Evolutionary conservation across 2,329 filamentous ascomycete species (phyloP).

Genomic region (Verticillium nubilum): DNA sequence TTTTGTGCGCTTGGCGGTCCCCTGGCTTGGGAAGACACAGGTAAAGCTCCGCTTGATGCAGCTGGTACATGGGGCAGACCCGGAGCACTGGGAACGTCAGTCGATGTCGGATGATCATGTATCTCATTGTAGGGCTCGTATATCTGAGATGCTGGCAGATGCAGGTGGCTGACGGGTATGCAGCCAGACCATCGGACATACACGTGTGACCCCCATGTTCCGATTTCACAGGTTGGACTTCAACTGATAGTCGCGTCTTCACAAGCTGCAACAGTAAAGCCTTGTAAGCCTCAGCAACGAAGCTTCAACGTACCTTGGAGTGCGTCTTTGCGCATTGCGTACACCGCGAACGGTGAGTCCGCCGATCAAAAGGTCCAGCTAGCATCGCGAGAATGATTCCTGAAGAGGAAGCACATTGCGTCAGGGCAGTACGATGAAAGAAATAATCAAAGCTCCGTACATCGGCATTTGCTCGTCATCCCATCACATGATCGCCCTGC

Average conservation of each 20-base stretch:
- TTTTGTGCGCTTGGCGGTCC: background rate
- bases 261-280: too few species aligned
- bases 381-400: conserved; percentile 14
- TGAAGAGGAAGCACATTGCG: background rate
- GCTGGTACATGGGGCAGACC: conserved; percentile 21
- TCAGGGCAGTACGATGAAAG: background rate
- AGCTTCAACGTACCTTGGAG: conserved; percentile 23
- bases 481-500: background rate
- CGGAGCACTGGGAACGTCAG: conserved; percentile 22
- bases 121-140: too few species aligned
- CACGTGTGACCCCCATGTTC: background rate
- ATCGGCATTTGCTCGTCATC: background rate
- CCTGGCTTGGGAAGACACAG: conserved; percentile 15
- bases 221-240: too few species aligned
- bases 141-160: background rate
- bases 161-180: background rate
- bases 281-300: too few species aligned
- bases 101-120: background rate
- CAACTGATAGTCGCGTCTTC: too few species aligned
- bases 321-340: conserved; percentile 23
- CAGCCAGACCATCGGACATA: background rate
- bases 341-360: conserved; percentile 25
- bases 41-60: conserved; percentile 18
- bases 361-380: conserved; percentile 26
- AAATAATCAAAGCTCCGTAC: background rate